These are phyloP conservation scores for Aureococcus anophagefferens DNA, from an alignment of 108 stramenopile genomes.

Conservation along the genomic window DNA sequence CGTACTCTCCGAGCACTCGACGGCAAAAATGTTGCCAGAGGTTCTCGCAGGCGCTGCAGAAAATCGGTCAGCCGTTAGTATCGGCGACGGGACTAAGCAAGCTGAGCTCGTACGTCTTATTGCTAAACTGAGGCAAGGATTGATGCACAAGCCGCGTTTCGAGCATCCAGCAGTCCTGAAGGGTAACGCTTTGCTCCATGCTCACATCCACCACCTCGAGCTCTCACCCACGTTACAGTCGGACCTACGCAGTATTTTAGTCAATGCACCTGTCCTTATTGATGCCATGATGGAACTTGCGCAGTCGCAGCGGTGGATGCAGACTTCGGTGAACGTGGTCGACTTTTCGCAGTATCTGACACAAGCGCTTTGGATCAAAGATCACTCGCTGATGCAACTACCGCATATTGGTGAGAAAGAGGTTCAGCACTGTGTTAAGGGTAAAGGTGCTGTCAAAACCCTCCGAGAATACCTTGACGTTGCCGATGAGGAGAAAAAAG, in stretches of 20 bases:
- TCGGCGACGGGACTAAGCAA: constrained; percentile 37
- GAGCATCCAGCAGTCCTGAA: constrained; percentile 75
- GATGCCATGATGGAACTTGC: constrained; percentile 94
- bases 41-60: constrained; percentile 73
- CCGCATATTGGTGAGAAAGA: constrained; percentile 77
- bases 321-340: constrained; percentile 73
- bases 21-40: constrained; percentile 65
- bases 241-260: constrained; percentile 78
- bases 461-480: constrained; percentile 57
- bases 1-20: constrained; percentile 61
- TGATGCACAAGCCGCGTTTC: constrained; percentile 83
- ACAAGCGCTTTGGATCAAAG: constrained; percentile 83
- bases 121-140: constrained; percentile 8
- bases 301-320: constrained; percentile 70
- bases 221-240: constrained; percentile 30
- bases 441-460: constrained; percentile 44
- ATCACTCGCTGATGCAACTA: constrained; percentile 62
- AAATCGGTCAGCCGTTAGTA: constrained; percentile 59
- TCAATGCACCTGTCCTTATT: constrained; percentile 59
- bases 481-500: constrained; percentile 67
- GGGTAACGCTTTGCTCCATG: constrained; percentile 87
- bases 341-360: constrained; percentile 79
- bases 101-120: constrained; percentile 47
- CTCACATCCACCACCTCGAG: constrained; percentile 53
- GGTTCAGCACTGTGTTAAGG: constrained; percentile 55